Percentiles rank a stretch among this genome's conserved stretches.
phyloP scores from a whole-genome alignment of 1,284 basidiomycete species.

The Fomitiporia mediterranea region DNA sequence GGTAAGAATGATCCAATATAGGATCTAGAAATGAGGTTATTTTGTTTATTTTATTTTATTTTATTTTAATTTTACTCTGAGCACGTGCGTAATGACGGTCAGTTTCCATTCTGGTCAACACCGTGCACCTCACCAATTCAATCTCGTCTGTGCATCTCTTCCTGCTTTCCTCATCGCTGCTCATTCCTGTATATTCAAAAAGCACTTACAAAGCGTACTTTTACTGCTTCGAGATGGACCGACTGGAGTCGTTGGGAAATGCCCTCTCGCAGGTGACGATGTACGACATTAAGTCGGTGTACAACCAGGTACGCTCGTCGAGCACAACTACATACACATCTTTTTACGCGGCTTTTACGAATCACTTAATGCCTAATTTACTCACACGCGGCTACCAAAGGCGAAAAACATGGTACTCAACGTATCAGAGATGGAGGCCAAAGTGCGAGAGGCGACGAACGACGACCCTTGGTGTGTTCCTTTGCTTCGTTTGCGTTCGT shows the following conservation, averaged over 20 bases:
- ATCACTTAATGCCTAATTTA: too few relatives aligned
- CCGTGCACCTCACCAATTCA: not conserved
- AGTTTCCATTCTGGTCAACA: not conserved
- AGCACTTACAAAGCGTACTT: not conserved
- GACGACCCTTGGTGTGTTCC: constrained; percentile 88
- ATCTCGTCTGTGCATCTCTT: not conserved
- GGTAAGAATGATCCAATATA: too few relatives aligned
- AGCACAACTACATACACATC: too few relatives aligned
- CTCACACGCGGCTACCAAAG: too few relatives aligned
- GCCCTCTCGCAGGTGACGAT: constrained; percentile 73
- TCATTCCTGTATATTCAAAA: not conserved
- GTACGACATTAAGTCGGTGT: constrained; percentile 93
- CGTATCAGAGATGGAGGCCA: constrained; percentile 95
- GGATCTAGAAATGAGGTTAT: too few relatives aligned
- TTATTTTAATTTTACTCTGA: too few relatives aligned
- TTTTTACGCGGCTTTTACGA: too few relatives aligned
- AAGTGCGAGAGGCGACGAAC: constrained; percentile 96
- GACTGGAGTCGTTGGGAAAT: constrained; percentile 60
- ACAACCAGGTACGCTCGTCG: constrained; percentile 82
- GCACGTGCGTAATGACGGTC: too few relatives aligned
- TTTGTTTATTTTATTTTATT: too few relatives aligned
- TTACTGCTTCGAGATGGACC: constrained; percentile 28
- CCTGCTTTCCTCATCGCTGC: not conserved
- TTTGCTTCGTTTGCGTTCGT: not conserved
- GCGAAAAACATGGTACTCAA: constrained; percentile 91